Base-by-base conservation (phyloP, 371 early-diverging fungal genomes). In the Mucor piriformis region DNA sequence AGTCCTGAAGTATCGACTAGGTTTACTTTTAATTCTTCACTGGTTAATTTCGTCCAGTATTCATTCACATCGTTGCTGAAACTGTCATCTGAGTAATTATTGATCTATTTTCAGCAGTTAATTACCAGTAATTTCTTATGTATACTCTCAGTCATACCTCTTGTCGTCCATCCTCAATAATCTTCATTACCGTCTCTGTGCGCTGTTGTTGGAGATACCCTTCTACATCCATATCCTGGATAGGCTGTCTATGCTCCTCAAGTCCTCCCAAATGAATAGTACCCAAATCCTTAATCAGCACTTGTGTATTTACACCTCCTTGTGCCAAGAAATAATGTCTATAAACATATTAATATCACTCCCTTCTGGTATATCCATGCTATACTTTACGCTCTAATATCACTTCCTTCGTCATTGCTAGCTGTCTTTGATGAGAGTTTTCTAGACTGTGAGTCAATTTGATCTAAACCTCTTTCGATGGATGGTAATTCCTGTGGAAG, bases 291-390 rank as follows among this genome's bases (percentile, higher is more conserved):
- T 72, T 76, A 46, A 73, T 62, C 37, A 79, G 49, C 2, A 69
- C 73, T 35, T 74, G 70, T 11, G 80, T 74, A 49, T 76, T 69
- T 3, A 76, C 76, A 15, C 76, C 74, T n/a, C 69, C 73, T 42
- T 79, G 67, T 11, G 80, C 74, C 16, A 79, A 57, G 25, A 79
- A 76, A 38, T 76, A 76, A 50, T 76, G 76, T 24, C 80, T 79
- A 62, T 32, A 0, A 38, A 40, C 7, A 16, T 13, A 23, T 24
- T 2, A 21, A 18, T 8, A 5, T 6, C 16, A 42, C 1, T 24
- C 15, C 20, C 21, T n/a, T n/a, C n/a, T n/a, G n/a, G n/a, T n/a
- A n/a, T n/a, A n/a, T n/a, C n/a, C n/a, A n/a, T n/a, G 35, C 32
- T 18, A 15, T 16, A 34, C 46, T 18, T 61, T 73, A 78, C 79